Base-by-base conservation (phyloP, 495 filamentous ascomycete species). In the Glarea lozoyensis region DNA sequence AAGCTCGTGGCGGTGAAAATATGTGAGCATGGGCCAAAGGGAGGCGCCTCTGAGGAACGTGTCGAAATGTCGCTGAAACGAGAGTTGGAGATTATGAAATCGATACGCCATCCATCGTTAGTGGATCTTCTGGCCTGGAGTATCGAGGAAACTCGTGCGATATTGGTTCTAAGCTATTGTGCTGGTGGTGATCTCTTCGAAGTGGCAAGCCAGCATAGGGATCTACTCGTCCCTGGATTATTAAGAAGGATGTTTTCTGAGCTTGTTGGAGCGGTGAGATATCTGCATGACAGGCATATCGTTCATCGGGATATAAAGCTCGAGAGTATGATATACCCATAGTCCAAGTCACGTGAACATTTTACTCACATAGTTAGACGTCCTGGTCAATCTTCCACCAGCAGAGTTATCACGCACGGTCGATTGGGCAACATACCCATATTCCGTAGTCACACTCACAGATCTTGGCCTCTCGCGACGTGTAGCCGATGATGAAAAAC, bases 241-340 rank as follows among this genome's bases (percentile, higher is more conserved):
- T 70, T 95, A 24, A 76, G 86, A 42, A 78, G 92, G 22, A 89
- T 98, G 22, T 94, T 94, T 61, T 72, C 88, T 10, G 92, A 98
- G 59, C 59, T 96, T 47, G 81, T 95, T 13, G 73, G 73, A 44
- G 93, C 93, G 2, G 78, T 94, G 22, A 73, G 71, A 18, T 94
- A 96, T 69, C 68, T 98, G 22, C 92, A 98, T 62, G 67, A 69
- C 21, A 60, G 84, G 53, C 83, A 74, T 53, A 95, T 98, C 49
- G 90, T 95, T 31, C 92, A 98, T 57, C 79, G 92, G 19, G 92
- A 98, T 62, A 93, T 98, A 56, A 98, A 98, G 62, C 78, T 98
- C 37, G 92, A 98, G 66, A 98, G 89, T 94, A 70, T 64, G 84
- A 67, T 37, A 11, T 33, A 23, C 37, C 35, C 37, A 54, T 52